These are phyloP conservation scores for Rhizophagus sp. DNA, from an alignment of 192 early-diverging fungal genomes.

Conservation along the genomic window DNA sequence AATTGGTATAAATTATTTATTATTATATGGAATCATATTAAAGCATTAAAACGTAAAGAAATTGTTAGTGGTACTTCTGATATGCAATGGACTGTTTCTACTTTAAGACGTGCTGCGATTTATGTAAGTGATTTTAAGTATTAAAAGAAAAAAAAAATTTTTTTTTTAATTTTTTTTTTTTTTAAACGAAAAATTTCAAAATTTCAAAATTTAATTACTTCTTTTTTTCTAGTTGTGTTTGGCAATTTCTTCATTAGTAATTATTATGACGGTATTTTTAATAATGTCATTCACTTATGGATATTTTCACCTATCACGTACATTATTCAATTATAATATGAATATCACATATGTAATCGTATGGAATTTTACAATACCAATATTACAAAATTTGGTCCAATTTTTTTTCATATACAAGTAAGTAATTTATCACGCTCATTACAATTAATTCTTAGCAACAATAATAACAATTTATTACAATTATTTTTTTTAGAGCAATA, in stretches of 20 bases:
- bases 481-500: not conserved
- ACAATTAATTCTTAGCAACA: no score
- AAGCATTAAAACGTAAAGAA: not conserved
- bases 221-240: not conserved
- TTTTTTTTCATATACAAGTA: not conserved
- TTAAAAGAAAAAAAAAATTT: no score
- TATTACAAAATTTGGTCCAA: not conserved
- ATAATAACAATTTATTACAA: no score
- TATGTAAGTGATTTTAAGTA: not conserved
- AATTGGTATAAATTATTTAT: not conserved
- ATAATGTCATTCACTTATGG: not conserved
- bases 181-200: no score
- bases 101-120: not conserved
- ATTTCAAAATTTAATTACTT: not conserved
- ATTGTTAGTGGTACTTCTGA: not conserved
- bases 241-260: not conserved
- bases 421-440: not conserved
- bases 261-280: not conserved
- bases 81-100: slow-evolving; percentile 3
- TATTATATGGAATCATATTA: not conserved
- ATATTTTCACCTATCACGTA: not conserved
- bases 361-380: not conserved
- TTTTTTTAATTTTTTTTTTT: no score
- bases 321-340: not conserved
- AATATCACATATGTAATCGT: not conserved